Conservation (phyloP, 768 basidiomycete species). For the Paxillus ammoniavirescens region DNA sequence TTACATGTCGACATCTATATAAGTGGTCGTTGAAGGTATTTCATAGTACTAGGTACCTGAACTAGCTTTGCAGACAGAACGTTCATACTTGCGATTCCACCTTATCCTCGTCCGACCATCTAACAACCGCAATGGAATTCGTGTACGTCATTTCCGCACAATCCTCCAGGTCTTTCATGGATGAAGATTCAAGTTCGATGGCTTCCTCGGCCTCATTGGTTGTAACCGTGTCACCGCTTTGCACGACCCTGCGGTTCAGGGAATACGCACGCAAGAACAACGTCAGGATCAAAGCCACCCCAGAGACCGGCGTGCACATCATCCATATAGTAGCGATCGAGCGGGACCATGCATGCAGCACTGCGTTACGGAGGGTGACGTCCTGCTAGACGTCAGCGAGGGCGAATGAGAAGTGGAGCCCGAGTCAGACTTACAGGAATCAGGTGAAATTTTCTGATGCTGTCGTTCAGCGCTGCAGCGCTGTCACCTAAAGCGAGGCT, state of each 20-base stretch:
- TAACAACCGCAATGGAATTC: too few relatives aligned
- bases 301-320: constrained; percentile 57
- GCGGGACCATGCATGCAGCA: constrained; percentile 61
- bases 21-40: too few relatives aligned
- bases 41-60: too few relatives aligned
- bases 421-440: constrained; percentile 18
- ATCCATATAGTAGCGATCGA: constrained; percentile 67
- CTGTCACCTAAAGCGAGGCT: constrained; percentile 35
- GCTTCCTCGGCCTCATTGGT: constrained; percentile 30
- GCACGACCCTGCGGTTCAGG: constrained; percentile 50
- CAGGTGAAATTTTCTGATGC: constrained; percentile 41
- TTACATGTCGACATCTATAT: too few relatives aligned
- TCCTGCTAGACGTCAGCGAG: constrained; percentile 37
- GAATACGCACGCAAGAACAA: constrained; percentile 61
- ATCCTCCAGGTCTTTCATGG: too few relatives aligned
- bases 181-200: too few relatives aligned
- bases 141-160: too few relatives aligned
- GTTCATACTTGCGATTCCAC: too few relatives aligned
- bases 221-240: constrained; percentile 21
- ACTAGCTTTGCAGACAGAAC: too few relatives aligned
- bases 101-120: too few relatives aligned
- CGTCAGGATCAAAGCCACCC: constrained; percentile 47
- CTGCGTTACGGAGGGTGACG: constrained; percentile 40
- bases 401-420: neutral
- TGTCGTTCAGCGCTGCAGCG: constrained; percentile 43